Base-by-base conservation (phyloP, 768 basidiomycete genomes). In the Ramaria sp. region DNA sequence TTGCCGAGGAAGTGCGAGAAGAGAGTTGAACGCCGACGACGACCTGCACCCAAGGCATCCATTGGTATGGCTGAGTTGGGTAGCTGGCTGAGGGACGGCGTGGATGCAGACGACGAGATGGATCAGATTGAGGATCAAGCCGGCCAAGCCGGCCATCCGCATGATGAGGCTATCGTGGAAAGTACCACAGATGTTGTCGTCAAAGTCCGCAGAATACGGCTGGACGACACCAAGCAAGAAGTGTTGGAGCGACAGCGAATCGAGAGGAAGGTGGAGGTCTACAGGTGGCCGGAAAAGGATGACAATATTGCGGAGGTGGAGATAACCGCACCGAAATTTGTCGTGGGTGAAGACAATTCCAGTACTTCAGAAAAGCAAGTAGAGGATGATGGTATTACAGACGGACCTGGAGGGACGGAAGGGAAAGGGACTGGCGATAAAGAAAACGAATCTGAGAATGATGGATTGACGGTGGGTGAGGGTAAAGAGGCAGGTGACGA, bases 201-300 rank as follows among this genome's bases (percentile, higher is more conserved):
- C 19, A 84, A 80, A 67, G 74, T 83, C 59, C 76, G 85, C 59
- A 76, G 72, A 66, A 80, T 78, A 5, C 46, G 42, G 45, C 33
- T 24, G 47, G 9, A 69, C 62, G 42, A 71, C 72, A 30, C 80
- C 83, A 20, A 43, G 88, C 24, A 31, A 20, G 55, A 48, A 22
- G 53, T 56, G 19, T 42, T 60, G 42, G 88, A 89, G 65, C 73
- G 87, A 61, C 87, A 90, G 61, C 77, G 80, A 50, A 78, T 88
- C 60, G 83, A 86, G 64, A 78, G 88, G 58, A 70, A 74, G 24
- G 69, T 83, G 43, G 88, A 90, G 69, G 75, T 76, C 51, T 89
- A 86, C 85, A 72, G 65, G 17, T 88, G 85, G 85, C 46, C 46
- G 20, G 47, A 34, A 13, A 57, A 37, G 22, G 37, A 39, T 11